phyloP scores from a whole-genome alignment of 2,329 filamentous ascomycete genomes.

The Ophiostoma ips region DNA sequence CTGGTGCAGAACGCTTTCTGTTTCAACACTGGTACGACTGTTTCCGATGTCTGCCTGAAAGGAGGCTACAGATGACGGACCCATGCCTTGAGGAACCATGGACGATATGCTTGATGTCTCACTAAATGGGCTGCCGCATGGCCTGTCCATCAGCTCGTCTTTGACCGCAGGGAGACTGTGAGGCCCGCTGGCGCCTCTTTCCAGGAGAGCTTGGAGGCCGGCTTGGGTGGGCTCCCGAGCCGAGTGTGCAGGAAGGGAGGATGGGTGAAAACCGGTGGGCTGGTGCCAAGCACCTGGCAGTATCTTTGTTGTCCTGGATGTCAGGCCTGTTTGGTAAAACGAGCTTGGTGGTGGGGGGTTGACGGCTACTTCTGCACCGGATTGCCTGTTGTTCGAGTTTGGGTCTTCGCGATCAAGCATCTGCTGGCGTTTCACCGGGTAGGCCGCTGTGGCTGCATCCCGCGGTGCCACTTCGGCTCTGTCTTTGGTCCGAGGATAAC shows the following conservation, averaged over 20 bases:
- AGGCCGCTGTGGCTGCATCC: background rate
- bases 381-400: background rate
- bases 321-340: too few species aligned
- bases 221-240: background rate
- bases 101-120: slow-evolving; percentile 27
- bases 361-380: too few species aligned
- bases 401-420: too few species aligned
- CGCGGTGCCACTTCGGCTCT: slow-evolving; percentile 18
- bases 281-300: too few species aligned
- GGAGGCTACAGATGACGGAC: slow-evolving; percentile 18
- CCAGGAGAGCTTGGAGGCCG: background rate
- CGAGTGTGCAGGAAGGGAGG: background rate
- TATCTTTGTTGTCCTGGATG: too few species aligned
- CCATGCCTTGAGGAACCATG: slow-evolving; percentile 22
- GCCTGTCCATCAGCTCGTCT: slow-evolving; percentile 16
- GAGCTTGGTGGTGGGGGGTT: too few species aligned
- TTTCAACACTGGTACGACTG: slow-evolving; percentile 13
- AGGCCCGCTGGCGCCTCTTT: background rate
- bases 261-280: too few species aligned
- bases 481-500: slow-evolving; percentile 46
- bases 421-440: too few species aligned
- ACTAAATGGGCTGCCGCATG: slow-evolving; percentile 19
- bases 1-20: background rate
- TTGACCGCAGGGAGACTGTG: slow-evolving; percentile 11
- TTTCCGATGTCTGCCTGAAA: slow-evolving; percentile 11